phyloP scores from a whole-genome alignment of 169 alveolate species.

The Ichthyophthirius multifiliis region DNA sequence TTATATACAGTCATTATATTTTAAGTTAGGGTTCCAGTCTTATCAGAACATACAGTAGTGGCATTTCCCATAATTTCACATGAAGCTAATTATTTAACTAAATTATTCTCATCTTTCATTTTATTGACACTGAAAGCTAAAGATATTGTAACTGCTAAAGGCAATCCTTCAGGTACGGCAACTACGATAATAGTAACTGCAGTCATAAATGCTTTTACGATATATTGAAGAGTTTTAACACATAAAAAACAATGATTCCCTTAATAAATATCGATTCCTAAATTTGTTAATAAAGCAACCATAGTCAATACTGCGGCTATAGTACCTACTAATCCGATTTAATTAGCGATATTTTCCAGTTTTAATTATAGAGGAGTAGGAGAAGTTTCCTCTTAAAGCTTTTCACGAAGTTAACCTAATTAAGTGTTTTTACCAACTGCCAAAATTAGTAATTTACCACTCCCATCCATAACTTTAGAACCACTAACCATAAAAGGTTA shows the following conservation, averaged over 20 bases:
- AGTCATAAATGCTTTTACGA: slow-evolving; percentile 45
- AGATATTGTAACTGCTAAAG: slow-evolving; percentile 76
- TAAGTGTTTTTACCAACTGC: slow-evolving; percentile 32
- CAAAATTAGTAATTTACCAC: slow-evolving; percentile 18
- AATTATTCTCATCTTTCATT: slow-evolving; percentile 71
- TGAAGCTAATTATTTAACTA: slow-evolving; percentile 68
- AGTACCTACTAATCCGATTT: slow-evolving; percentile 24
- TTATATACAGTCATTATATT: slow-evolving; percentile 69
- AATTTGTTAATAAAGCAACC: slow-evolving; percentile 18
- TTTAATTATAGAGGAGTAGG: slow-evolving; percentile 41
- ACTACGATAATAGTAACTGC: slow-evolving; percentile 66
- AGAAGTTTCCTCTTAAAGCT: slow-evolving; percentile 25
- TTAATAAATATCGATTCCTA: not conserved
- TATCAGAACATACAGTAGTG: slow-evolving; percentile 69
- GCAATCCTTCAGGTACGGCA: slow-evolving; percentile 72
- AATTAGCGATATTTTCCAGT: slow-evolving; percentile 27
- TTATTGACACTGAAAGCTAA: slow-evolving; percentile 67
- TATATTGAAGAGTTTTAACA: slow-evolving; percentile 25
- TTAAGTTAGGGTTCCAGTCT: slow-evolving; percentile 79
- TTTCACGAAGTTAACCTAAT: slow-evolving; percentile 22
- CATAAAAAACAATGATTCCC: slow-evolving; percentile 25
- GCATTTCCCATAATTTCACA: slow-evolving; percentile 86
- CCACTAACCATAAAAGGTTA: slow-evolving; percentile 49
- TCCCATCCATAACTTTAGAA: slow-evolving; percentile 42
- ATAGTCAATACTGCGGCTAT: slow-evolving; percentile 33